Base-by-base conservation (phyloP, 257 asterid genomes). In the Perilla frutescens region DNA sequence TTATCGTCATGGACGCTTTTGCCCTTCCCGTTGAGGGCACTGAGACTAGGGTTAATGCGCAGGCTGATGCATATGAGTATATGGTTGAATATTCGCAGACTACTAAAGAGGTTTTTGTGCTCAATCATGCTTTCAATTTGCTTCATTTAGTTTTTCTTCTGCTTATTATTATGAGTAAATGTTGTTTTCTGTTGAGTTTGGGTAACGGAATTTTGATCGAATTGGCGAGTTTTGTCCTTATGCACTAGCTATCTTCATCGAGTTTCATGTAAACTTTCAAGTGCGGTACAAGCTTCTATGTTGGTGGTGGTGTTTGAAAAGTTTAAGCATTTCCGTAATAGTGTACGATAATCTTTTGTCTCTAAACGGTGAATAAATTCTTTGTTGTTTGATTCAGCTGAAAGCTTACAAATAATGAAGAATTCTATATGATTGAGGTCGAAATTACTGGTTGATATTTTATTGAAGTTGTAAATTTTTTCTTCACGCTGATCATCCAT, bases 21-120 rank as follows among this genome's bases (percentile, higher is more conserved):
- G 99, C 99, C 82, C 96, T 95, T 1, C 99, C 99, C 13, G 99
- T 95, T 12, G 99, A 95, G 82, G 99, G 99, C 6, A 95, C 99
- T 9, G 99, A 95, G 75, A 95, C 99, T 80, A 90, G 99, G 87
- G 99, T 95, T 74, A 95, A 95, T 84, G 99, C 99, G 36, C 99
- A 95, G 85, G 97, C 97, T 39, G 97, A 94, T 90, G 99, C 99
- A 0, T 94, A 94, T 69, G 97, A 94, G 80, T 91, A 91, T 62
- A 95, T 95, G 99, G 99, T 95, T 53, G 97, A 92, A 61, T 95
- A 95, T 78, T 90, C 97, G 1, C 87, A 82, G 82, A 95, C 94
- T 9, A 95, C 90, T 73, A 95, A 87, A 62, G 97, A 91, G 96
- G 99, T 90, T 40, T 40, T 55, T 49, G 4, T 9, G 26, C 26